Evolutionary conservation across 1,139 yeast species (phyloP), one percentile per base, ranked within the genome.

Genomic region (Hyphopichia buzzinii): DNA sequence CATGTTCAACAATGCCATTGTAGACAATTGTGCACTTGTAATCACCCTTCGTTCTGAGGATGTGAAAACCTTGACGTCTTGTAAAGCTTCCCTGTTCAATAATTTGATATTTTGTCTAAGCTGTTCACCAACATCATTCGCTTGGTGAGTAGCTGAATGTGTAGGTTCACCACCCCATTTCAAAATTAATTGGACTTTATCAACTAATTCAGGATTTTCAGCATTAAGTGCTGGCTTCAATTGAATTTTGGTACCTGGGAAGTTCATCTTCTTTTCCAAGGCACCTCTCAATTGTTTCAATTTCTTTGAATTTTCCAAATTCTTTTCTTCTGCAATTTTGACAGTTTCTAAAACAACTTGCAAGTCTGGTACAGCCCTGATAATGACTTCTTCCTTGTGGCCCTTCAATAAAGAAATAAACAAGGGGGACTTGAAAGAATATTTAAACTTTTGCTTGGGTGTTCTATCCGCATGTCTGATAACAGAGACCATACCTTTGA

Each of bases 131-230:
- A 92, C 78, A 62, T 94, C 99, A 22, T 83, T 75, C 1, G 97
- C 95, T 64, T 94, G 99, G 57, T 88, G 86, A 41, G 84, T 77
- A 1, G 98, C 97, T 8, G 97, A 89, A 59, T 94, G 99, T 1
- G 99, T 94, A 8, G 98, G 97, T 59, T 94, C 99, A 46, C 99
- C 99, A 50, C 98, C 98, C 98, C 98, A 94, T 59, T 94, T 94
- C 50, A 92, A 71, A 44, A 92, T 94, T 44, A 94, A 81, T 61
- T 94, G 98, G 16, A 92, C 97, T 55, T 94, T 94, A 47, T 90
- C 97, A 14, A 92, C 95, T 4, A 57, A 36, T 35, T 84, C 90
- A 8, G 79, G 77, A 37, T 65, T 71, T 28, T 78, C 83, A 7
- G 70, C 65, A 49, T 78, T 76, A 37, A 89, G 58, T 4, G 95